Conservation (phyloP, 2,329 filamentous ascomycete species). For the Cercospora berteroae region DNA sequence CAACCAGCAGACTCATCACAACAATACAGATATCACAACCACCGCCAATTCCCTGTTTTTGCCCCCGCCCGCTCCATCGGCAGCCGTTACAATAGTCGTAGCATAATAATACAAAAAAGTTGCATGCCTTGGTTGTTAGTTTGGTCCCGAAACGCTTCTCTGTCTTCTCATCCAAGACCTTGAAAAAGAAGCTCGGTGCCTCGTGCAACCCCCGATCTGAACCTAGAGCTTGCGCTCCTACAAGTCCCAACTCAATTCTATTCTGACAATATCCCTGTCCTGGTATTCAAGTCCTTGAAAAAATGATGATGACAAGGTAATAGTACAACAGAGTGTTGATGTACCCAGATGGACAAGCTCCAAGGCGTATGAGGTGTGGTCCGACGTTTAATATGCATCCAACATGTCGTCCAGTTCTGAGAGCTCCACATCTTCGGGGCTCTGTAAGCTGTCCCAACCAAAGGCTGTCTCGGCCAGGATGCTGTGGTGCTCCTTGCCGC, state of each 20-base stretch:
- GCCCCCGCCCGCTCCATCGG: not conserved
- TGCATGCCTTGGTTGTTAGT: not conserved
- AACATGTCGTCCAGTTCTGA: constrained; percentile 90
- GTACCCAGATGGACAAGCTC: not conserved
- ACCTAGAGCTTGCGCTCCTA: constrained; percentile 11
- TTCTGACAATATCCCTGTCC: constrained; percentile 4
- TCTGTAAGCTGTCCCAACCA: constrained; percentile 49
- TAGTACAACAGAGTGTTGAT: constrained; percentile 2
- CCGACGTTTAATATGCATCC: constrained; percentile 48
- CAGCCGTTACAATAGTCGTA: constrained; percentile 7
- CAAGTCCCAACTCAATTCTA: constrained; percentile 1
- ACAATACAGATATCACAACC: constrained; percentile 1
- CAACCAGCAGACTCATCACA: constrained; percentile 13
- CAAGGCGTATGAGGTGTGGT: not conserved
- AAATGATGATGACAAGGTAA: not conserved
- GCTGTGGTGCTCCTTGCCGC: constrained; percentile 23
- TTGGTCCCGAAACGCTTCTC: not conserved
- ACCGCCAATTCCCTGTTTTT: not conserved
- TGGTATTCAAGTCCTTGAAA: not conserved
- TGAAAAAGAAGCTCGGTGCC: not conserved
- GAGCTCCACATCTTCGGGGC: constrained; percentile 84
- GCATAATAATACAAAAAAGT: constrained; percentile 9
- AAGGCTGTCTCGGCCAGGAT: constrained; percentile 34
- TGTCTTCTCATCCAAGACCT: not conserved
- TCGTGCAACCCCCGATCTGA: constrained; percentile 3